A percentile compares a stretch with the other conserved stretches of the same genome.
phyloP scores from a whole-genome alignment of 2,329 filamentous ascomycete species.

The Nannizzia gypsea region DNA sequence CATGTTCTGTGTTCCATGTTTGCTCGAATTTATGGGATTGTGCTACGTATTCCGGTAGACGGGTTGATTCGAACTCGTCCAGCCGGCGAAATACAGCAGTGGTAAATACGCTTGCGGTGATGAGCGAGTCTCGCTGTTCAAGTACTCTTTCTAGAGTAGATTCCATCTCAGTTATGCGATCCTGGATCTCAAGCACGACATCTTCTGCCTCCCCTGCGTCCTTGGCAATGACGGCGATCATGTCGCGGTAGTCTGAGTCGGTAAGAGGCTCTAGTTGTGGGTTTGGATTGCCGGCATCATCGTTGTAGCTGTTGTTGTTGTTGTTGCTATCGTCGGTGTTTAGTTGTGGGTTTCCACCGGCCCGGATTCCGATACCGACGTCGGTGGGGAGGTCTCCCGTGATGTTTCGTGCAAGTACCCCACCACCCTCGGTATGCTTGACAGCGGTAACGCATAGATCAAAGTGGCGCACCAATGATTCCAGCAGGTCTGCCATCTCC shows the following conservation, averaged over 20 bases:
- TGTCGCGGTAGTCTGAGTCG: conserved; percentile 64
- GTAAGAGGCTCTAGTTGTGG: conserved; percentile 57
- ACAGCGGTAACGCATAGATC: conserved; percentile 87
- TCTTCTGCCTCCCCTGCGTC: conserved; percentile 50
- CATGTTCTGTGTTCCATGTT: conserved; percentile 63
- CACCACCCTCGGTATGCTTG: conserved; percentile 74
- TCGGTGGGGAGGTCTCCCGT: conserved; percentile 49
- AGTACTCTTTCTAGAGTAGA: conserved; percentile 52
- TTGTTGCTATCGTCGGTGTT: background rate
- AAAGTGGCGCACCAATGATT: conserved; percentile 75
- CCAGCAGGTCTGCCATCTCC: conserved; percentile 68
- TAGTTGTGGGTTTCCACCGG: conserved; percentile 20
- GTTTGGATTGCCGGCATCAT: conserved; percentile 25
- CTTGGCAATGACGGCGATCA: conserved; percentile 61
- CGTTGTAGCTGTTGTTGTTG: conserved; percentile 20
- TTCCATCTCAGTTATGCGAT: conserved; percentile 67
- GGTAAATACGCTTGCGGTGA: conserved; percentile 46
- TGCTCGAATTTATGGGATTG: conserved; percentile 37
- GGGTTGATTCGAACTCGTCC: conserved; percentile 50
- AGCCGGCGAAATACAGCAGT: conserved; percentile 54
- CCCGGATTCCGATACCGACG: conserved; percentile 28
- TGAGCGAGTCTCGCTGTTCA: conserved; percentile 49
- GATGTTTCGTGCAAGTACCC: conserved; percentile 54
- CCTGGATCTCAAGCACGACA: conserved; percentile 56
- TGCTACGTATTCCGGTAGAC: conserved; percentile 45